Evolutionary conservation across 768 basidiomycete species (phyloP), one percentile per base, ranked within the genome.

Genomic region (Collybia mongolica): DNA sequence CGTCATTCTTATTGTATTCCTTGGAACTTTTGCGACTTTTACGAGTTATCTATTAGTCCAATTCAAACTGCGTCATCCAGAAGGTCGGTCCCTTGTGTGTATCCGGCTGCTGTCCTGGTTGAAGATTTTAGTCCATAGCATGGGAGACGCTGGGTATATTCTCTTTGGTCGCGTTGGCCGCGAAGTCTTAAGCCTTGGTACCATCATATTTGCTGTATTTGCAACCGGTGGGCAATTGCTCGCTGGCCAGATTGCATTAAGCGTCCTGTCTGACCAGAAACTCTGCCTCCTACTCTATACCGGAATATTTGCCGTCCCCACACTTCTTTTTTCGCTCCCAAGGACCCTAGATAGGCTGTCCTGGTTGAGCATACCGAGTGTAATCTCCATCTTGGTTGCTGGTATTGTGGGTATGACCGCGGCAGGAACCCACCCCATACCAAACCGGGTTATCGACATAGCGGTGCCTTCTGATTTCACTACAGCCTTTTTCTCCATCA

Each of bases 21-120:
- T 81, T 17, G 79, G 79, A 4, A 53, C 70, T 2, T 81, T 81
- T 54, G 80, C 70, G 2, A 55, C 80, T 8, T 80, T 71, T 48
- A 81, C 75, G 6, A 75, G 79, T 6, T 80, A 81, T 51, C 61
- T 82, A 3, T 65, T 82, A 44, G 69, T 82, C 46, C 75, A 81
- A 63, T 81, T 81, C 69, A 81, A 81, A 59, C 56, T 81, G 24
- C 79, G 78, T 49, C 80, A 81, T 57, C 78, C 76, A 0, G 65
- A 71, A 22, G 79, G 80, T 5, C 80, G 81, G 52, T 80, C 69
- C 49, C 80, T 81, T 77, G n/a, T 79, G 53, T 23, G 63, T 42
- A 15, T 24, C 8, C 36, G 19, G 2, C 29, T 36, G 18, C 22
- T 19, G 15, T 2, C 15, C 4, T 11, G 18, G 5, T 28, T 48